Conservation (phyloP, 768 basidiomycete genomes). For the Psilocybe cubensis region DNA sequence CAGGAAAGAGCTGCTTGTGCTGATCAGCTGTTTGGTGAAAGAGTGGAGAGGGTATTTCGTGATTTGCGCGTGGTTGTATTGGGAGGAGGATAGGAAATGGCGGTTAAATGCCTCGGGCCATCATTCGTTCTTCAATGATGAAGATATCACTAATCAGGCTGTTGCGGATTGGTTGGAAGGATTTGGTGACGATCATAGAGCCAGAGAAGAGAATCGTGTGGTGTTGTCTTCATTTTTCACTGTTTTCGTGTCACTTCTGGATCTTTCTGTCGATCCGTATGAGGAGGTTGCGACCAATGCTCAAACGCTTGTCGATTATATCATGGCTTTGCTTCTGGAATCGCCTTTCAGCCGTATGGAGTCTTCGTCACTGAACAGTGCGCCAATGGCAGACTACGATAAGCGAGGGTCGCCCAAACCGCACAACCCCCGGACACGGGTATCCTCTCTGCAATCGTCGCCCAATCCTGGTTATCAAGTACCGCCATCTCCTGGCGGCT, state of each 20-base stretch:
- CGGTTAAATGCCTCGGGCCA: conserved; percentile 40
- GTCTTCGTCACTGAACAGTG: conserved; percentile 60
- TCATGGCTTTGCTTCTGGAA: conserved; percentile 87
- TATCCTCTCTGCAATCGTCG: conserved; percentile 55
- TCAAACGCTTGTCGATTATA: conserved; percentile 89
- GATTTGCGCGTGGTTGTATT: conserved; percentile 95
- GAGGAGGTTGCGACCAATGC: conserved; percentile 91
- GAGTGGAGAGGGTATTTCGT: conserved; percentile 98
- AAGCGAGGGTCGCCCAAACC: conserved; percentile 34
- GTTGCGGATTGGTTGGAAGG: conserved; percentile 79
- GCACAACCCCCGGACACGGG: conserved; percentile 47
- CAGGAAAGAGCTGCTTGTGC: conserved; percentile 88
- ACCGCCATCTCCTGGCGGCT: conserved; percentile 46
- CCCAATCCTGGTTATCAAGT: conserved; percentile 42
- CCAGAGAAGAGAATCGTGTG: conserved; percentile 79
- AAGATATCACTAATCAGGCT: conserved; percentile 75
- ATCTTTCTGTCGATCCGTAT: conserved; percentile 92
- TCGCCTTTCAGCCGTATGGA: conserved; percentile 84
- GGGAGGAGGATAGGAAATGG: conserved; percentile 87
- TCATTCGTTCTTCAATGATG: conserved; percentile 47
- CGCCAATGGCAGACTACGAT: conserved; percentile 49
- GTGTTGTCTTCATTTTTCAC: conserved; percentile 93
- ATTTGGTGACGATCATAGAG: conserved; percentile 65
- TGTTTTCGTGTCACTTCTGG: conserved; percentile 85
- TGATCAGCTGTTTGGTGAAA: conserved; percentile 91